Percentiles rank a stretch among this genome's conserved stretches.
Evolutionary conservation across 192 early-diverging fungal genomes (phyloP).

Genomic region (Coemansia sp.): DNA sequence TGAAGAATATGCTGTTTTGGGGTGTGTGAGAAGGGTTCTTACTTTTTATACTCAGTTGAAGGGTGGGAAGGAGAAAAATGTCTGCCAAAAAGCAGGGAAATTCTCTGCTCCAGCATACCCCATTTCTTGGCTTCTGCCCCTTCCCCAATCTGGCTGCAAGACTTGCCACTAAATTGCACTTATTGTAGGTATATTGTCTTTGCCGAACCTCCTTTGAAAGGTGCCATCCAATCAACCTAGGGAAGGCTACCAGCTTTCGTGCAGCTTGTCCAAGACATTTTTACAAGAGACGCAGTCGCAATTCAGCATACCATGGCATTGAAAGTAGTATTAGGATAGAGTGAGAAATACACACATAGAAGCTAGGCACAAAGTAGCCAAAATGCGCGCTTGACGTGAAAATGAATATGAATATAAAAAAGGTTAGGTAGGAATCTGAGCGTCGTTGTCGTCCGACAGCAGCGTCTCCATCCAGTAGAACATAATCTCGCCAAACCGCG

Average conservation of each 20-base stretch:
- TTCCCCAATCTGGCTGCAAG: not conserved
- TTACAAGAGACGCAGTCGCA: not conserved
- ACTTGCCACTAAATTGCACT: not conserved
- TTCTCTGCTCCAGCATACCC: not conserved
- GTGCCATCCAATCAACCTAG: not conserved
- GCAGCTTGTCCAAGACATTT: not conserved
- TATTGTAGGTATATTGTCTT: not conserved
- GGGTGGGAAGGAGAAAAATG: not conserved
- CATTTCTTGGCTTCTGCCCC: not conserved
- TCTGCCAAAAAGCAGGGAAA: not conserved
- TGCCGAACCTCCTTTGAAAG: not conserved
- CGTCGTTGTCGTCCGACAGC: constrained; percentile 52
- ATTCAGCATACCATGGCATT: not conserved
- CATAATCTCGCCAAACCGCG: constrained; percentile 50
- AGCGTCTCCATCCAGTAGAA: constrained; percentile 62
- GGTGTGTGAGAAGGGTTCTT: not conserved
- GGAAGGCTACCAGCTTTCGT: not conserved
- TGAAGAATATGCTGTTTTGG: not conserved
- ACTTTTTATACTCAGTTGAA: not conserved
- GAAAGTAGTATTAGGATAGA: not conserved
- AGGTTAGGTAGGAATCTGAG: constrained; percentile 48
- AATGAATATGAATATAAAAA: not conserved
- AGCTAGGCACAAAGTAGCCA: not conserved
- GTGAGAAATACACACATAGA: not conserved
- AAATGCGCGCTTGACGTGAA: not conserved